A percentile compares a stretch with the other conserved stretches of the same genome.
These are phyloP conservation scores for Trichoderma sp. DNA, from an alignment of 2,329 filamentous ascomycete species.

Conservation along the genomic window DNA sequence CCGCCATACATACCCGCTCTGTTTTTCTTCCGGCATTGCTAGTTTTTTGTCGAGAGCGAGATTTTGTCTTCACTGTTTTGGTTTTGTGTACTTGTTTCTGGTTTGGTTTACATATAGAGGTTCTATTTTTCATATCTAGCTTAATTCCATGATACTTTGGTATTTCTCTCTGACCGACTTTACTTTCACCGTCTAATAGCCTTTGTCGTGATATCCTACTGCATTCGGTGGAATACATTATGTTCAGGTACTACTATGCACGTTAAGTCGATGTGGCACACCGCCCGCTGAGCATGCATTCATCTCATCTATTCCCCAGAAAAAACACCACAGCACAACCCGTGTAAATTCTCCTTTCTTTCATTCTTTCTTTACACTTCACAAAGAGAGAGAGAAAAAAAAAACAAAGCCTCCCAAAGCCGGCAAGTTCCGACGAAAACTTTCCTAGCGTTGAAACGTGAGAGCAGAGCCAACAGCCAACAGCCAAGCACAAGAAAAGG, in stretches of 20 bases:
- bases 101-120: not conserved
- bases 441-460: conserved; percentile 20
- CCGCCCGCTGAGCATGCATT: not conserved
- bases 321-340: not conserved
- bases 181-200: not conserved
- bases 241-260: not conserved
- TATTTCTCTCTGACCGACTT: not conserved
- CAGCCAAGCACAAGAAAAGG: not conserved
- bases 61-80: not conserved
- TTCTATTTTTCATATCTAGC: not conserved
- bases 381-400: not conserved
- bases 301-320: not conserved
- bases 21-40: conserved; percentile 16
- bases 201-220: not conserved
- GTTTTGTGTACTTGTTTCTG: not conserved
- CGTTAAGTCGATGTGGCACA: not conserved
- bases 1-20: conserved; percentile 22
- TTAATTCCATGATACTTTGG: not conserved
- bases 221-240: not conserved
- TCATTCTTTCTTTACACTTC: not conserved
- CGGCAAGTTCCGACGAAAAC: conserved; percentile 22
- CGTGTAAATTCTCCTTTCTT: not conserved
- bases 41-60: not conserved
- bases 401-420: conserved; percentile 4
- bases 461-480: conserved; percentile 16